These are phyloP conservation scores for Aspergillus sparsus DNA, from an alignment of 495 filamentous ascomycete species.

Conservation along the genomic window DNA sequence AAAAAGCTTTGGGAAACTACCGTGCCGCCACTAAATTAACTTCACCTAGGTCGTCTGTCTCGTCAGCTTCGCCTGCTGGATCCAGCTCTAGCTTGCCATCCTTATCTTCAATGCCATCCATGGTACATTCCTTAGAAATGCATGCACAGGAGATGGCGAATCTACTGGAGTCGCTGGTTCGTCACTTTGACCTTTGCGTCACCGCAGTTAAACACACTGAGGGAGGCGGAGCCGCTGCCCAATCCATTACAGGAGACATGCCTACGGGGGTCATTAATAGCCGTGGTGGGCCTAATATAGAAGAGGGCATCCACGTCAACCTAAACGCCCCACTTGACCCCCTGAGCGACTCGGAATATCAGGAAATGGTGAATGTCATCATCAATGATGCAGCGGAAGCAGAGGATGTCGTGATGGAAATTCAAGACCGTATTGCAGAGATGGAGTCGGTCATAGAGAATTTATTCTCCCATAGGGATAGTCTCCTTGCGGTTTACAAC, in stretches of 20 bases:
- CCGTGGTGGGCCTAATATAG: slow-evolving; percentile 54
- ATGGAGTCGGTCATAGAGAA: slow-evolving; percentile 68
- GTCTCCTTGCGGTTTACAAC: slow-evolving; percentile 51
- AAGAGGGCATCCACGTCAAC: slow-evolving; percentile 57
- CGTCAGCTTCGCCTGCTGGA: slow-evolving; percentile 36
- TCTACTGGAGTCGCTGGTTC: slow-evolving; percentile 77
- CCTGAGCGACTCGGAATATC: slow-evolving; percentile 72
- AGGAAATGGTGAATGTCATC: slow-evolving; percentile 81
- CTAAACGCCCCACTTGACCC: slow-evolving; percentile 60
- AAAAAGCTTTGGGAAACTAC: slow-evolving; percentile 55
- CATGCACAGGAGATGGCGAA: slow-evolving; percentile 84
- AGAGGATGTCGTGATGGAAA: slow-evolving; percentile 84
- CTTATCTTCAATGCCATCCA: slow-evolving; percentile 58
- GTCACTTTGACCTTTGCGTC: slow-evolving; percentile 92
- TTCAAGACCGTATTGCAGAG: slow-evolving; percentile 69
- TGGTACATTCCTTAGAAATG: slow-evolving; percentile 71
- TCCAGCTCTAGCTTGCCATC: slow-evolving; percentile 42
- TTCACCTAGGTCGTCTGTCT: slow-evolving; percentile 43
- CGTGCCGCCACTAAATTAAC: slow-evolving; percentile 42
- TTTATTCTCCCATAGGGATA: slow-evolving; percentile 54
- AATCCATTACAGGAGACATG: slow-evolving; percentile 59
- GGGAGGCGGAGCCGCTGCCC: slow-evolving; percentile 74
- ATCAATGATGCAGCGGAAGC: slow-evolving; percentile 82
- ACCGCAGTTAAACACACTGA: slow-evolving; percentile 91
- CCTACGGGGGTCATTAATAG: slow-evolving; percentile 60